A percentile compares a stretch with the other conserved stretches of the same genome.
These are phyloP conservation scores for Myxozyma monticola DNA, from an alignment of 805 yeast genomes.

Conservation along the genomic window DNA sequence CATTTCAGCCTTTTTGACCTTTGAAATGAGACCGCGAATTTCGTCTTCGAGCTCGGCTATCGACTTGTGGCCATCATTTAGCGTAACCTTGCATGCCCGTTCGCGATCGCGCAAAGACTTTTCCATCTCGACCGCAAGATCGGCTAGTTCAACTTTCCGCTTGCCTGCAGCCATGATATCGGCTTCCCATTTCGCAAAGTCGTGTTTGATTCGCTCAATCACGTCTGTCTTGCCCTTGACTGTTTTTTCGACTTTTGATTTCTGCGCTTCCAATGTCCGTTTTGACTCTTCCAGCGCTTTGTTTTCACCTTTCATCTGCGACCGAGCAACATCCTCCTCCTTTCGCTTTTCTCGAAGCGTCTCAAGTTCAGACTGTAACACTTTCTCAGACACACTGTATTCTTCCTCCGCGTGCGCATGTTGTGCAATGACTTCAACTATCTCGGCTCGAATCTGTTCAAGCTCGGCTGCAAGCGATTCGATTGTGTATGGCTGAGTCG, in stretches of 20 bases:
- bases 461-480: conserved; percentile 41
- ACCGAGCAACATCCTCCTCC: conserved; percentile 37
- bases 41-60: conserved; percentile 24
- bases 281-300: conserved; percentile 42
- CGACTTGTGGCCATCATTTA: conserved; percentile 13
- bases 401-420: conserved; percentile 37
- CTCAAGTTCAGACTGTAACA: conserved; percentile 36
- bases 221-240: conserved; percentile 21
- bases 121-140: neutral
- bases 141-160: conserved; percentile 7
- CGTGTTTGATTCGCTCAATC: conserved; percentile 29
- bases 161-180: conserved; percentile 25
- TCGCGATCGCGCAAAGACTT: conserved; percentile 3
- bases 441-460: conserved; percentile 39
- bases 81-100: conserved; percentile 13
- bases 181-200: conserved; percentile 32
- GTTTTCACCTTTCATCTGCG: conserved; percentile 40
- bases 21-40: conserved; percentile 15
- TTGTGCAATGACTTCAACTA: conserved; percentile 34
- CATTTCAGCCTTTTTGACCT: conserved; percentile 20
- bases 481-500: conserved; percentile 37
- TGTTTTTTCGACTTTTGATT: conserved; percentile 35
- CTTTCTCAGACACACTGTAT: conserved; percentile 32
- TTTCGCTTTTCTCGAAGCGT: conserved; percentile 35
- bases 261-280: conserved; percentile 41